These are phyloP conservation scores for Botrytis medusae DNA, from an alignment of 2,329 filamentous ascomycete species.

Conservation along the genomic window DNA sequence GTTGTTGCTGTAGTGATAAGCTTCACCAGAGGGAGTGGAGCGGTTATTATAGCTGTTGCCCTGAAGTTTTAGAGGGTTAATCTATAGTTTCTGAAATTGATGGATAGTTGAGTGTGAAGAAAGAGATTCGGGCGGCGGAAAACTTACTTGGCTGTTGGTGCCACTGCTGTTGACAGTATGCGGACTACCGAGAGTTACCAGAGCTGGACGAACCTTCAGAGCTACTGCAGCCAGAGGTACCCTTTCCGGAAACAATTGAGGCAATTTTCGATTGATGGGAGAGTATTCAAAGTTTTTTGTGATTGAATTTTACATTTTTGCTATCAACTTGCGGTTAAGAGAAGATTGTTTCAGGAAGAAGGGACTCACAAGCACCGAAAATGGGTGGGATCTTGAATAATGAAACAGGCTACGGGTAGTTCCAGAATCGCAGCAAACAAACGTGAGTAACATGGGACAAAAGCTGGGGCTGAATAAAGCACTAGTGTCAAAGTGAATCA, in stretches of 20 bases:
- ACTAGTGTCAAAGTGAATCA: background rate
- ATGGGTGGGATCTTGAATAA: background rate
- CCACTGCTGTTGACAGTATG: constrained; percentile 47
- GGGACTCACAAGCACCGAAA: background rate
- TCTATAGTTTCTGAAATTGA: background rate
- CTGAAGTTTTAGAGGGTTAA: constrained; percentile 41
- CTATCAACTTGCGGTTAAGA: background rate
- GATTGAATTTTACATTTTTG: background rate
- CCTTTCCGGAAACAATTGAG: background rate
- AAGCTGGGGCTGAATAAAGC: background rate
- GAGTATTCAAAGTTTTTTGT: too few species aligned
- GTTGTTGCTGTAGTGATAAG: constrained; percentile 67
- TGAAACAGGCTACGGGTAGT: too few species aligned
- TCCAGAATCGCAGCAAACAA: background rate
- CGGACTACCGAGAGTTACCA: constrained; percentile 23
- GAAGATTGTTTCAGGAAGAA: background rate
- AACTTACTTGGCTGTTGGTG: constrained; percentile 60
- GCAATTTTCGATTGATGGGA: background rate
- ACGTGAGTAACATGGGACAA: background rate
- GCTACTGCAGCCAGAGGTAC: background rate
- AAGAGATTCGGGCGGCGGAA: too few species aligned
- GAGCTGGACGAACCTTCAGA: background rate
- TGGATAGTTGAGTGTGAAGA: background rate
- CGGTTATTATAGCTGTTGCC: constrained; percentile 68
- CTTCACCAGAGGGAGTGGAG: constrained; percentile 56